Conservation (phyloP, 176 grass and related monocot genomes). For the Raddia guianensis region DNA sequence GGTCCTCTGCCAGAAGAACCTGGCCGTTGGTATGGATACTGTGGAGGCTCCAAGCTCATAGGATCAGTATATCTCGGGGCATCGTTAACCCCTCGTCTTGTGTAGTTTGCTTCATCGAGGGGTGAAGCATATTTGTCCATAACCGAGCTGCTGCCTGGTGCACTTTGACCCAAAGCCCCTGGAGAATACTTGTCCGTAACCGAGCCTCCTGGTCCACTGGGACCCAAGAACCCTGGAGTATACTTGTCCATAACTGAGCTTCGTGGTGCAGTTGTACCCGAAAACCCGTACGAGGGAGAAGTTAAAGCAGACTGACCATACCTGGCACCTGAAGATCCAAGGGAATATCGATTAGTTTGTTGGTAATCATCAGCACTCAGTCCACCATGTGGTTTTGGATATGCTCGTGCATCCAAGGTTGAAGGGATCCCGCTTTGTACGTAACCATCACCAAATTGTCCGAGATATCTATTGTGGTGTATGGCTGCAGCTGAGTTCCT, state of each 20-base stretch:
- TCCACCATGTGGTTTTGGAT: conserved; percentile 23
- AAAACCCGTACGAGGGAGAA: conserved; percentile 40
- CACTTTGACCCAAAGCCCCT: conserved; percentile 20
- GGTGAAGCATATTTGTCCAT: conserved; percentile 60
- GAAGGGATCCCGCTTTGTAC: background rate
- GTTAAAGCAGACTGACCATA: conserved; percentile 33
- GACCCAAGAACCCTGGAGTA: conserved; percentile 40
- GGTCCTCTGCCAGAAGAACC: conserved; percentile 25
- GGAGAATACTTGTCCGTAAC: conserved; percentile 57
- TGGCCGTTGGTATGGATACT: conserved; percentile 12
- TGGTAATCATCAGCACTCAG: conserved; percentile 27
- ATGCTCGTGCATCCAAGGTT: background rate
- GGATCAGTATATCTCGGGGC: conserved; percentile 16
- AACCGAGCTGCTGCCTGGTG: conserved; percentile 39
- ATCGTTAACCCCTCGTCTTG: background rate
- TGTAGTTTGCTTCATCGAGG: conserved; percentile 54
- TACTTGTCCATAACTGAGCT: conserved; percentile 65
- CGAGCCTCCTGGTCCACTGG: conserved; percentile 38
- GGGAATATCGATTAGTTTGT: conserved; percentile 14
- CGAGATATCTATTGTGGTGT: background rate
- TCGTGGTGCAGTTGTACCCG: conserved; percentile 17
- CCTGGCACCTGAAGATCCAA: conserved; percentile 41
- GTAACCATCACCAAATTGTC: conserved; percentile 19
- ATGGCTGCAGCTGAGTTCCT: conserved; percentile 2
- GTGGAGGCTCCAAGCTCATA: conserved; percentile 1